Conservation (phyloP, 2,329 filamentous ascomycete genomes). For the Colletotrichum sp. region DNA sequence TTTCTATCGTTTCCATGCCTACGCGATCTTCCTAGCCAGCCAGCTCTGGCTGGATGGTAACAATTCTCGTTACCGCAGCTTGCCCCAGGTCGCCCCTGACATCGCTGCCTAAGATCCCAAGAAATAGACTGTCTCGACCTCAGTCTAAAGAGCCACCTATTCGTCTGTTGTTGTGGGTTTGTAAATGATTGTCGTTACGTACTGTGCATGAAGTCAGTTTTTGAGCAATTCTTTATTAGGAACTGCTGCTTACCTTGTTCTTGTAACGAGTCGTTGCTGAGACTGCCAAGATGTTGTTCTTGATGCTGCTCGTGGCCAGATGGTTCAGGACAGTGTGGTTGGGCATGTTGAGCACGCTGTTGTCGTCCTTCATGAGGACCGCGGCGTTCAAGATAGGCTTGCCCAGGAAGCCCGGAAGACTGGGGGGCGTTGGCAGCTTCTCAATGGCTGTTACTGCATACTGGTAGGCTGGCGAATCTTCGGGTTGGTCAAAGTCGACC, state of each 20-base stretch:
- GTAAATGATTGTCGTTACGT: conserved; percentile 97
- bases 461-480: conserved; percentile 77
- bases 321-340: conserved; percentile 98
- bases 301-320: conserved; percentile 96
- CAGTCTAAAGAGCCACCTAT: not conserved
- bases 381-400: conserved; percentile 94
- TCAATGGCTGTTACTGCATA: conserved; percentile 77
- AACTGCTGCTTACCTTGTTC: conserved; percentile 71
- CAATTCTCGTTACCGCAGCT: not conserved
- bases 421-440: conserved; percentile 82
- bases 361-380: conserved; percentile 95
- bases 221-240: conserved; percentile 18
- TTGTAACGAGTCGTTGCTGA: conserved; percentile 98
- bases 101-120: not conserved
- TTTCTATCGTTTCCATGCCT: not conserved
- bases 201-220: conserved; percentile 58
- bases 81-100: not conserved
- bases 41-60: not conserved
- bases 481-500: conserved; percentile 82
- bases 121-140: not conserved
- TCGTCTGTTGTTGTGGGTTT: conserved; percentile 77
- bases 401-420: conserved; percentile 86
- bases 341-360: conserved; percentile 94
- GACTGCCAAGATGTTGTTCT: conserved; percentile 92
- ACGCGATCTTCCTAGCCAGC: not conserved